phyloP scores from a whole-genome alignment of 2,329 filamentous ascomycete species.

The Colletotrichum abscissum region DNA sequence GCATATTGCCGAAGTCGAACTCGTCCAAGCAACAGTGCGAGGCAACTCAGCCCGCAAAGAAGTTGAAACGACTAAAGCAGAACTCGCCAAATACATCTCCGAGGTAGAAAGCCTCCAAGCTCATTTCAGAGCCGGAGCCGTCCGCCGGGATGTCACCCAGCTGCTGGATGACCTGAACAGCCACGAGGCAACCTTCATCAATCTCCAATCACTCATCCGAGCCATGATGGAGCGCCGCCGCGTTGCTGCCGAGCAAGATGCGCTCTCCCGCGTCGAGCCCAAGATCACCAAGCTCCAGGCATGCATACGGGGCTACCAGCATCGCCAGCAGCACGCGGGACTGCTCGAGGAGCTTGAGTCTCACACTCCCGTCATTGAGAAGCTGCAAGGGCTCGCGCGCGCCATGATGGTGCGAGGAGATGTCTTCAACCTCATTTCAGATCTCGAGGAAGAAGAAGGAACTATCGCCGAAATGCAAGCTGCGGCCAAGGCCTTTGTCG shows the following conservation, averaged over 20 bases:
- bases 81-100: conserved; percentile 57
- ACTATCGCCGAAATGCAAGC: conserved; percentile 80
- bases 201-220: conserved; percentile 69
- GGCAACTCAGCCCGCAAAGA: conserved; percentile 60
- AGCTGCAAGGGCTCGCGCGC: conserved; percentile 80
- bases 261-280: conserved; percentile 67
- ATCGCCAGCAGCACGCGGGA: conserved; percentile 68
- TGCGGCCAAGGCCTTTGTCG: conserved; percentile 76
- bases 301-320: conserved; percentile 72
- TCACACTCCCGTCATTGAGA: conserved; percentile 73
- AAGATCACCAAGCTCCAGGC: conserved; percentile 74
- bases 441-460: conserved; percentile 88
- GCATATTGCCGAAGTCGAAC: conserved; percentile 46
- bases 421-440: conserved; percentile 78
- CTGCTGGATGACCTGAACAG: conserved; percentile 60
- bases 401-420: conserved; percentile 82
- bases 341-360: conserved; percentile 78
- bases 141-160: conserved; percentile 61
- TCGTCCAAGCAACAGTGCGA: conserved; percentile 56
- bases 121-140: conserved; percentile 64
- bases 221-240: conserved; percentile 69
- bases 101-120: conserved; percentile 62
- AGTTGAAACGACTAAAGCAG: conserved; percentile 55
- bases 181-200: conserved; percentile 57
- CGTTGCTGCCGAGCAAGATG: conserved; percentile 60